phyloP scores from a whole-genome alignment of 1,284 basidiomycete genomes.

The Irpex sp. region DNA sequence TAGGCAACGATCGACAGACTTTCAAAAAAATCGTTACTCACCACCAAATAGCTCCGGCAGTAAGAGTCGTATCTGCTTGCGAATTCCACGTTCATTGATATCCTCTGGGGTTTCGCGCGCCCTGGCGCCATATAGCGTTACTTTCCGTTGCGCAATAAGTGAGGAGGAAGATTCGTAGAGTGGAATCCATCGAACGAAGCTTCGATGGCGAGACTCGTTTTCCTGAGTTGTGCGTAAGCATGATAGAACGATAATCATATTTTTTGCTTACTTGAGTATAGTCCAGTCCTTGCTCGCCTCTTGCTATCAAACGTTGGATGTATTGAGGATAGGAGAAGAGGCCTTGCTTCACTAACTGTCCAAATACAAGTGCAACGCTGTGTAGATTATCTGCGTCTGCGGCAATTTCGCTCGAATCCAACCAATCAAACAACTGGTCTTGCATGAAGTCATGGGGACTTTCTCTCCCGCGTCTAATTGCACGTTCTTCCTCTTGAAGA shows the following conservation, averaged over 20 bases:
- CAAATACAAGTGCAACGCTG: conserved; percentile 71
- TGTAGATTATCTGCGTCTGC: conserved; percentile 55
- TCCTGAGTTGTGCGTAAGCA: conserved; percentile 19
- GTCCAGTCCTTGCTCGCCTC: conserved; percentile 66
- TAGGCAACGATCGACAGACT: background rate
- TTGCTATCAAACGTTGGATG: conserved; percentile 80
- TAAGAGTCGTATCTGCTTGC: conserved; percentile 60
- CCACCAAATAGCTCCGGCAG: conserved; percentile 69
- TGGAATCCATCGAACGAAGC: conserved; percentile 67
- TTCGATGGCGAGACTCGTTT: conserved; percentile 55
- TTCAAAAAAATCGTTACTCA: conserved; percentile 21
- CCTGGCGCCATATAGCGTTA: conserved; percentile 62
- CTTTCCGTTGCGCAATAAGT: conserved; percentile 61
- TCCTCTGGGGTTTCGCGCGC: conserved; percentile 68
- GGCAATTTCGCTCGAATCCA: conserved; percentile 67
- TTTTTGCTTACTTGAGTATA: conserved; percentile 42
- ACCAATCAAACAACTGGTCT: conserved; percentile 81
- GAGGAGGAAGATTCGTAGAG: conserved; percentile 54
- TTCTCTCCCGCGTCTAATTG: conserved; percentile 51
- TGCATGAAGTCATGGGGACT: conserved; percentile 62
- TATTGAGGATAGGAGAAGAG: conserved; percentile 86
- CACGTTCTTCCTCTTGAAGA: conserved; percentile 57
- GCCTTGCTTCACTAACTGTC: conserved; percentile 72
- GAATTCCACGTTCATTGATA: conserved; percentile 58
- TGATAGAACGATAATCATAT: background rate